A percentile compares a stretch with the other conserved stretches of the same genome.
phyloP scores from a whole-genome alignment of 2,329 filamentous ascomycete genomes.

The Harringtonia aguacate region DNA sequence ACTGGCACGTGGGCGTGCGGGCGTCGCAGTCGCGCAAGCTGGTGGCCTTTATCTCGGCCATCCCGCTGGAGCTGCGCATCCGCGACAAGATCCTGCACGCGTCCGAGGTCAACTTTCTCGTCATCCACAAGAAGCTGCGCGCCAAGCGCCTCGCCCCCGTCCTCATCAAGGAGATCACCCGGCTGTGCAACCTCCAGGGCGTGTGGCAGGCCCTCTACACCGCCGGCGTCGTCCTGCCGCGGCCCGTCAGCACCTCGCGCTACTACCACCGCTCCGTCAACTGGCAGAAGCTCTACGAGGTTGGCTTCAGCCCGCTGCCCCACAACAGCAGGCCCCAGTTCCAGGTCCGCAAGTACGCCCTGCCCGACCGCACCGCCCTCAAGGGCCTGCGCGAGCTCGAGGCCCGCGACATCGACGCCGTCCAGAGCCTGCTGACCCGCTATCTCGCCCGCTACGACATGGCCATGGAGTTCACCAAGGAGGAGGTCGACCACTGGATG shows the following conservation, averaged over 20 bases:
- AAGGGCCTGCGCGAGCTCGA: slow-evolving; percentile 74
- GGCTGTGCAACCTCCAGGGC: slow-evolving; percentile 74
- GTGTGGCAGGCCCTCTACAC: slow-evolving; percentile 97
- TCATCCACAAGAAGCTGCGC: slow-evolving; percentile 94
- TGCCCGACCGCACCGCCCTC: slow-evolving; percentile 64
- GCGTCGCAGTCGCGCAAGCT: slow-evolving; percentile 74
- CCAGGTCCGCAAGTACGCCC: slow-evolving; percentile 76
- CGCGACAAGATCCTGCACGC: slow-evolving; percentile 64
- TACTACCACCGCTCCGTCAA: slow-evolving; percentile 93
- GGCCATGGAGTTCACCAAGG: slow-evolving; percentile 67
- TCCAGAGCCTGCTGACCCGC: slow-evolving; percentile 61
- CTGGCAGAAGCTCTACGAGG: slow-evolving; percentile 93
- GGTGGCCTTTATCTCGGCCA: slow-evolving; percentile 90
- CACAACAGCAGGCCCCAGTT: slow-evolving; percentile 71
- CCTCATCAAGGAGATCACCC: slow-evolving; percentile 95
- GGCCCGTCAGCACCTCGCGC: slow-evolving; percentile 81
- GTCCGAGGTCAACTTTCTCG: slow-evolving; percentile 96
- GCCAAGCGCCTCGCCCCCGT: slow-evolving; percentile 86
- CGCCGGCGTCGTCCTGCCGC: slow-evolving; percentile 81
- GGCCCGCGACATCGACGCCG: slow-evolving; percentile 63
- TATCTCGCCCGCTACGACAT: slow-evolving; percentile 77
- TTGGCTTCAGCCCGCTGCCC: slow-evolving; percentile 86
- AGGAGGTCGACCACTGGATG: slow-evolving; percentile 84
- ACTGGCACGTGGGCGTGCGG: slow-evolving; percentile 93
- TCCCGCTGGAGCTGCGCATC: slow-evolving; percentile 74